A percentile compares a stretch with the other conserved stretches of the same genome.
These are phyloP conservation scores for Rhizopus arrhizus DNA, from an alignment of 371 early-diverging fungal species.

Conservation along the genomic window DNA sequence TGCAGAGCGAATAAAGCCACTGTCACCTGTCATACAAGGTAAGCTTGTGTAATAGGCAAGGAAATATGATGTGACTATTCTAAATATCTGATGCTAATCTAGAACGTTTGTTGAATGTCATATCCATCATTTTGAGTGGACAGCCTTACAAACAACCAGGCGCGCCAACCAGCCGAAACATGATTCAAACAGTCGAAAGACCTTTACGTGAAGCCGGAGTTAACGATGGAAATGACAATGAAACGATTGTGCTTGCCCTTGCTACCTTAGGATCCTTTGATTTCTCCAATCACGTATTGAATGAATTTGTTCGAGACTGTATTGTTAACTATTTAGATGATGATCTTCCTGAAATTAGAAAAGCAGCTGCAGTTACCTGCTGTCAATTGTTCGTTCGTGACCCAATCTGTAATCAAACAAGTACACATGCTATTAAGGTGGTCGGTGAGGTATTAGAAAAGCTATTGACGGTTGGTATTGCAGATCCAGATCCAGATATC, in stretches of 20 bases:
- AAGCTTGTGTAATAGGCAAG: conserved; percentile 3
- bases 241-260: conserved; percentile 84
- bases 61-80: neutral
- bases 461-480: conserved; percentile 86
- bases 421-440: conserved; percentile 83
- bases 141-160: conserved; percentile 86
- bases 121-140: conserved; percentile 85
- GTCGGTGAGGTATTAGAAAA: conserved; percentile 89
- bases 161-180: conserved; percentile 57
- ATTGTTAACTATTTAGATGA: conserved; percentile 86
- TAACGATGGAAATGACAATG: conserved; percentile 69
- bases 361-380: conserved; percentile 88
- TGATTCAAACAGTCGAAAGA: conserved; percentile 45
- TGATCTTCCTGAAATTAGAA: conserved; percentile 81
- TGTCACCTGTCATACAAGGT: conserved; percentile 90
- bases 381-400: conserved; percentile 81
- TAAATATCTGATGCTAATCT: neutral
- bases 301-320: conserved; percentile 90
- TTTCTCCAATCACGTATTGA: conserved; percentile 79
- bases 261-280: conserved; percentile 87
- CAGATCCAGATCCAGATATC: conserved; percentile 85
- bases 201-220: conserved; percentile 52
- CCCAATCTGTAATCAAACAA: conserved; percentile 77
- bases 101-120: conserved; percentile 87
- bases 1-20: conserved; percentile 79